A percentile compares a stretch with the other conserved stretches of the same genome.
Conservation (phyloP, 2,329 filamentous ascomycete genomes). For the Colletotrichum spinosum region DNA sequence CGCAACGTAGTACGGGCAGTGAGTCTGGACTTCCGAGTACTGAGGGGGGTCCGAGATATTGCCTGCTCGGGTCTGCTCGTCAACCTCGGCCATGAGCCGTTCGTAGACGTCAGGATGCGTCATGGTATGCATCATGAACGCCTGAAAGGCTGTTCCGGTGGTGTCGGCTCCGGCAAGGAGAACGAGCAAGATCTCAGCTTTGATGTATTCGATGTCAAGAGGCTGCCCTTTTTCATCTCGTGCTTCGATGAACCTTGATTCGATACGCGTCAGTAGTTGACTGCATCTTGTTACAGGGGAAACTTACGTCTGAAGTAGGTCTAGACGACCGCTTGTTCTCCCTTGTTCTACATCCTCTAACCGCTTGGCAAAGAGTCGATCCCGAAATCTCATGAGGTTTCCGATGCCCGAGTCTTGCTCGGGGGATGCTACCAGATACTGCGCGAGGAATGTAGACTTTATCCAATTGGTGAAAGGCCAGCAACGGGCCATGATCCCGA, state of each 20-base stretch:
- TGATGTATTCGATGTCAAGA: constrained; percentile 62
- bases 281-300: not conserved
- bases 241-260: constrained; percentile 55
- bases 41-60: constrained; percentile 50
- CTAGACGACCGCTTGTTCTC: constrained; percentile 56
- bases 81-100: constrained; percentile 60
- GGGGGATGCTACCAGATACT: constrained; percentile 64
- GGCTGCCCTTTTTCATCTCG: constrained; percentile 57
- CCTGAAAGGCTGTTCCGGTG: constrained; percentile 62
- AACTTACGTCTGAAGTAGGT: constrained; percentile 63
- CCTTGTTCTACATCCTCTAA: constrained; percentile 59
- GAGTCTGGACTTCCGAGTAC: constrained; percentile 54
- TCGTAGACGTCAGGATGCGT: constrained; percentile 53
- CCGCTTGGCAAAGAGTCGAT: constrained; percentile 62
- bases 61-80: constrained; percentile 48
- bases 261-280: not conserved
- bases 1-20: constrained; percentile 60
- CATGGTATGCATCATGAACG: constrained; percentile 57
- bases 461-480: constrained; percentile 67
- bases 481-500: constrained; percentile 63
- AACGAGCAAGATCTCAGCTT: constrained; percentile 64
- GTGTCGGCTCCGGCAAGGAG: constrained; percentile 65
- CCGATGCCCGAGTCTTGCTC: constrained; percentile 66
- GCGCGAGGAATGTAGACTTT: constrained; percentile 62
- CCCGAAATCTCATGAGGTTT: constrained; percentile 67